Percentiles rank a stretch among this genome's conserved stretches.
Evolutionary conservation across 2,329 filamentous ascomycete genomes (phyloP).

Genomic region (Colletotrichum sp.): DNA sequence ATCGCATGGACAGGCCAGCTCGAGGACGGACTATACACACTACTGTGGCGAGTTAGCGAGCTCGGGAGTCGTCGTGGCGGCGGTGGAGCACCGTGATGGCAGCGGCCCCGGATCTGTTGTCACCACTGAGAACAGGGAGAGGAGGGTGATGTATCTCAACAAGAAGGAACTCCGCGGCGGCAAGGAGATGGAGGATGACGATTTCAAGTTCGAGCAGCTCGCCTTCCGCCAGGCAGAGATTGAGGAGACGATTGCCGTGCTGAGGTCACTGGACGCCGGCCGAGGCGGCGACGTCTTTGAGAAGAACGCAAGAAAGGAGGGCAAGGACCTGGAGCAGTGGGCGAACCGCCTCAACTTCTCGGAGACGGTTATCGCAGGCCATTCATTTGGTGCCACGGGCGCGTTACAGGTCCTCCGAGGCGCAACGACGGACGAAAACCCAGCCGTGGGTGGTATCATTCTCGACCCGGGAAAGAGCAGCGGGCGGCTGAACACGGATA

Average conservation of each 20-base stretch:
- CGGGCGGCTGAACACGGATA: constrained; percentile 64
- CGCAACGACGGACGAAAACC: constrained; percentile 47
- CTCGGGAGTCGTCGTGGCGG: constrained; percentile 53
- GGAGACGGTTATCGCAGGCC: constrained; percentile 63
- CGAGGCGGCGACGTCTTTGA: constrained; percentile 42
- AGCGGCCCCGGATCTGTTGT: constrained; percentile 52
- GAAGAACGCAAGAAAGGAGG: constrained; percentile 53
- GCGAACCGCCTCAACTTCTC: constrained; percentile 56
- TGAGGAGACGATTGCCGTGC: constrained; percentile 45
- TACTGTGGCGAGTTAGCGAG: constrained; percentile 56
- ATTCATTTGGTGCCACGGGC: constrained; percentile 71
- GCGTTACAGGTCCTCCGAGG: constrained; percentile 60
- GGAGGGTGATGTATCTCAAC: neutral
- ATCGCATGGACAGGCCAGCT: constrained; percentile 57
- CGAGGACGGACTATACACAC: constrained; percentile 56
- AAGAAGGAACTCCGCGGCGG: neutral
- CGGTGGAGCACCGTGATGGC: constrained; percentile 58
- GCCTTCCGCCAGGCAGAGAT: constrained; percentile 57
- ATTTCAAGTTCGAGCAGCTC: constrained; percentile 52
- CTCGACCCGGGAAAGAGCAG: constrained; percentile 71
- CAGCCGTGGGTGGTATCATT: constrained; percentile 62
- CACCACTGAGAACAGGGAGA: constrained; percentile 3
- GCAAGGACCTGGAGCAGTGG: constrained; percentile 53
- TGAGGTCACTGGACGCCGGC: constrained; percentile 35
- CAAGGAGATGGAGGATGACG: constrained; percentile 33